Evolutionary conservation across 108 stramenopile genomes (phyloP), one percentile per base, ranked within the genome.

Genomic region (Cyclotella cryptica): DNA sequence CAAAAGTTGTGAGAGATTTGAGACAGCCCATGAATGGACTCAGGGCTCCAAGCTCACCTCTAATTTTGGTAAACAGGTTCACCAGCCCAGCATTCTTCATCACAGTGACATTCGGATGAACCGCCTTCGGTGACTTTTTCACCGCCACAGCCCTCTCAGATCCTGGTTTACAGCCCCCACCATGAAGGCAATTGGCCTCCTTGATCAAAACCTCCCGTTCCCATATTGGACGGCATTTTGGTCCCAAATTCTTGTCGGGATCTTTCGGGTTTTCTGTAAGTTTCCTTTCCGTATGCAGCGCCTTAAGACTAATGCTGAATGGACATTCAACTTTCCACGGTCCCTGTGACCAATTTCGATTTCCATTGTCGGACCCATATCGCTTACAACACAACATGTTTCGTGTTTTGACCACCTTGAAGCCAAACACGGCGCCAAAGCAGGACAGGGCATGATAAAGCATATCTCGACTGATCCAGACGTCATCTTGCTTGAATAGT

Each of bases 11-110:
- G n/a, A 42, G 41, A 57, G 41, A 35, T 35, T 35, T 41, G 41
- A 11, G 7, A n/a, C 24, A 30, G 26, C 18, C 29, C 39, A 69
- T 35, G 1, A 9, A 28, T 1, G 15, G 12, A n/a, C 5, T 5
- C 44, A 47, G 8, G 21, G 1, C 19, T 19, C 30, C n/a, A 52
- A 40, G 22, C 52, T 21, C 47, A 74, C 72, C 76, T 47, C 77
- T 46, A 28, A 78, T 71, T 46, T 78, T 78, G 22, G 69, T 78
- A 53, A 78, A 78, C 44, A 78, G 35, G 30, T 60, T 63, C 13
- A 55, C 47, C 24, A 78, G 54, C 10, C 67, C 69, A 26, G 51
- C 22, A 24, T 59, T 69, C 28, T 71, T 65, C 62, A 78, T 44
- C 3, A 64, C 42, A 30, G 26, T 43, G 40, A 71, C 60, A 29